These are phyloP conservation scores for Xylariales sp. DNA, from an alignment of 2,329 filamentous ascomycete species.

Conservation along the genomic window DNA sequence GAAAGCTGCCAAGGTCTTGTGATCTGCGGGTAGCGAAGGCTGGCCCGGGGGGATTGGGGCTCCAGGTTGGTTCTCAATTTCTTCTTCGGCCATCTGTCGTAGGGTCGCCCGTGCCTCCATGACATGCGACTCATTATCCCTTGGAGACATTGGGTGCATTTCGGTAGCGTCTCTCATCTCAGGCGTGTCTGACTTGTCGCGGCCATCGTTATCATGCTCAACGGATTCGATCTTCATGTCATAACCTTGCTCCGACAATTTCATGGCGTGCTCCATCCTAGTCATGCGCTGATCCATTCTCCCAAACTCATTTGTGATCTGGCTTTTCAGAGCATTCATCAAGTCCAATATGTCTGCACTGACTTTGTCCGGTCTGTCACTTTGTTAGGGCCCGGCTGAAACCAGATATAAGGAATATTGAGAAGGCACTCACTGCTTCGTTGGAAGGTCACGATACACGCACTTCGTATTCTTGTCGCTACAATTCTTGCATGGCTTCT, in stretches of 20 bases:
- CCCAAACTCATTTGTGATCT: constrained; percentile 33
- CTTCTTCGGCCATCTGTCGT: constrained; percentile 36
- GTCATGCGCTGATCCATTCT: constrained; percentile 19
- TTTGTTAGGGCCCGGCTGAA: no score
- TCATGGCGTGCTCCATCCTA: constrained; percentile 24
- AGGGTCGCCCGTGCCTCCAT: constrained; percentile 27
- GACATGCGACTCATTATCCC: constrained; percentile 13
- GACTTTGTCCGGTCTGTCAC: constrained; percentile 52
- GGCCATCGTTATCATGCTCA: constrained; percentile 19
- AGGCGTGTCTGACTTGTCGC: constrained; percentile 17
- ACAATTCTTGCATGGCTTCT: constrained; percentile 79
- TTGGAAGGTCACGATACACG: constrained; percentile 85
- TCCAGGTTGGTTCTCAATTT: constrained; percentile 46
- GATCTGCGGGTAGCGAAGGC: constrained; percentile 74
- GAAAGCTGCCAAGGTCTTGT: constrained; percentile 85
- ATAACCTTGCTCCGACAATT: constrained; percentile 5
- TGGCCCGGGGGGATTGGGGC: constrained; percentile 52
- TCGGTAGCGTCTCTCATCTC: constrained; percentile 10
- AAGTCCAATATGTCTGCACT: constrained; percentile 56
- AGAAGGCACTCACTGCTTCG: constrained; percentile 83
- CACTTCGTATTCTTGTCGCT: constrained; percentile 80
- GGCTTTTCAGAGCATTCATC: constrained; percentile 30
- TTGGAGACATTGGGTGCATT: constrained; percentile 21
- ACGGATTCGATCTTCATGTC: constrained; percentile 26
- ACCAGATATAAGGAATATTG: no score